Evolutionary conservation across 78 protist species (phyloP).

Genomic region (Dictyostelium brefeldianum): DNA sequence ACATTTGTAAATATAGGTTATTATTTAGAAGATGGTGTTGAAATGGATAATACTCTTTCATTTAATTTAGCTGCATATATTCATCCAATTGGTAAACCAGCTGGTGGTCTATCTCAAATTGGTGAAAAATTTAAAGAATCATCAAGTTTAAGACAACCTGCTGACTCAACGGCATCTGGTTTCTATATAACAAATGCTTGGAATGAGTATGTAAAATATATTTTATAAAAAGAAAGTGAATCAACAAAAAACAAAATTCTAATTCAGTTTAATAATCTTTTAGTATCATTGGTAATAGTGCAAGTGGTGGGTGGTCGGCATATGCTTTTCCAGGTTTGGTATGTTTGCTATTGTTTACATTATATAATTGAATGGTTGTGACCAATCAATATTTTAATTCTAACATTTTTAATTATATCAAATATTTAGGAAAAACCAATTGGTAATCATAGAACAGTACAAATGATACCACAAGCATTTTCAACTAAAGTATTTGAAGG

Average conservation of each 20-base stretch:
- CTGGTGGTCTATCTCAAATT: slow-evolving; percentile 27
- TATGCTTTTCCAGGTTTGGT: too few species aligned
- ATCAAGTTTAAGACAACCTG: slow-evolving; percentile 38
- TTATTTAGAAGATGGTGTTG: slow-evolving; percentile 89
- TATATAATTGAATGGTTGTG: too few species aligned
- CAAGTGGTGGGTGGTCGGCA: slow-evolving; percentile 70
- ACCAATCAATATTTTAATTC: too few species aligned
- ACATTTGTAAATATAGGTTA: slow-evolving; percentile 6
- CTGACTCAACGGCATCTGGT: slow-evolving; percentile 33
- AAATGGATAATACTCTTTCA: slow-evolving; percentile 78
- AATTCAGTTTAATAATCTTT: too few species aligned
- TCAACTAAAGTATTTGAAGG: slow-evolving; percentile 77
- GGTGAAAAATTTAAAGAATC: slow-evolving; percentile 36
- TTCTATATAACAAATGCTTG: slow-evolving; percentile 72
- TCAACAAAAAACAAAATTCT: too few species aligned
- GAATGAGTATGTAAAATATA: background rate
- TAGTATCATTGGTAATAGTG: slow-evolving; percentile 86
- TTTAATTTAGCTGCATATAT: slow-evolving; percentile 84
- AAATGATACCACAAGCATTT: slow-evolving; percentile 51
- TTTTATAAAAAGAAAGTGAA: too few species aligned
- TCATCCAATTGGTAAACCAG: slow-evolving; percentile 32
- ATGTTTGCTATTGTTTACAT: too few species aligned
- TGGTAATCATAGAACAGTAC: slow-evolving; percentile 21
- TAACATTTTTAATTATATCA: too few species aligned
- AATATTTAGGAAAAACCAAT: slow-evolving; percentile 16